Base-by-base conservation (phyloP, 148 eudicot genomes). In the Polygonum aviculare region DNA sequence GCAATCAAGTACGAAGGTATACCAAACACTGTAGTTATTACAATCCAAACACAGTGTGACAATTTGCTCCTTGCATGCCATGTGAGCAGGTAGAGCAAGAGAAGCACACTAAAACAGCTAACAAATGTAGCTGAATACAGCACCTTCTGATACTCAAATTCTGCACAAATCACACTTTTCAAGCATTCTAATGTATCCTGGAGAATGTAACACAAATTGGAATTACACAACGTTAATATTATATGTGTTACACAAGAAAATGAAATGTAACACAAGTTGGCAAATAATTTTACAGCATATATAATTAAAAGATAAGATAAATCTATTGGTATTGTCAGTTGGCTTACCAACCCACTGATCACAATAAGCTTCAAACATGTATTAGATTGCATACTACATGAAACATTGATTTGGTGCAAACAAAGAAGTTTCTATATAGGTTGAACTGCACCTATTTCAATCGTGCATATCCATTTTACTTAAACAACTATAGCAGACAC, bases 21-120 rank as follows among this genome's bases (percentile, higher is more conserved):
- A 76, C 78, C 78, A 63, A 79, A 54, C 19, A 83, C 75, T 31
- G 78, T 14, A 77, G 79, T 82, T 54, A 74, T 87, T 55, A 79
- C 5, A 22, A 52, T 39, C 84, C 87, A 62, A 45, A 44, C 54
- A 75, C 57, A 70, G 14, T 19, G 31, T 7, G 41, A 77, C 35
- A 22, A 78, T 71, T 78, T 79, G 76, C 81, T 77, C 33, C 77
- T 59, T 69, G 74, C 69, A 75, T 60, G 77, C 45, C 60, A 79
- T 80, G 79, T 73, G 65, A 62, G 50, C 18, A 83, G 60, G 83
- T 81, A 74, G 39, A 91, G 82, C 69, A 83, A 93, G 51, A 78
- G 74, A 69, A 93, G 88, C 83, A 88, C 90, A 41, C 86, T 76
- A 77, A 88, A 85, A 84, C 92, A 89, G 85, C 93, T 83, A 35